Evolutionary conservation across 768 basidiomycete genomes (phyloP), one percentile per base, ranked within the genome.

Genomic region (Tephrocybe sp.): DNA sequence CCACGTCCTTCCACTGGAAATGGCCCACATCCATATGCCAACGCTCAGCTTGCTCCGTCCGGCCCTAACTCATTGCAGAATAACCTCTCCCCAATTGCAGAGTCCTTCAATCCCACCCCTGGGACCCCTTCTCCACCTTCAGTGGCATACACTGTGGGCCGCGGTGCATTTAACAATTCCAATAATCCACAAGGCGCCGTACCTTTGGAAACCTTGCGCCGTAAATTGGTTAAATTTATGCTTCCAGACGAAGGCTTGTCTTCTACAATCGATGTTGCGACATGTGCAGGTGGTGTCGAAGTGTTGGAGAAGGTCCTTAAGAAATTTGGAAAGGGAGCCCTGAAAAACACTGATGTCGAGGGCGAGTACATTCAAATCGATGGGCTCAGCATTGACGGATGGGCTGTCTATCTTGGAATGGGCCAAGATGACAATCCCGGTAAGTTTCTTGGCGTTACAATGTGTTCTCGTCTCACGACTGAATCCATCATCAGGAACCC

Each of bases 151-250:
- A 66, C 75, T 3, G 81, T 82, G 34, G 83, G 83, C 0, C 76
- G 79, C 18, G 84, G 84, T 27, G 80, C 85, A 0, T 86, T 84
- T 59, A 72, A 39, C n/a, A 43, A 73, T 41, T 68, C 77, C 2
- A 66, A 52, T 43, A 70, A 70, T 1, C 73, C 76, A 5, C 72
- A 77, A 41, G 66, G 61, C 31, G 63, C 68, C 4, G 72, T 79
- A 19, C 84, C 86, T 0, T 69, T 90, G 15, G 89, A 93, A 40
- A 91, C 95, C 53, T 72, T 95, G 46, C 78, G 89, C 39, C 77
- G 86, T 48, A 92, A 90, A 65, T 71, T 91, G 18, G 86, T 99
- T 61, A 98, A 94, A 64, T 97, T 99, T 63, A 74, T 79, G 16
- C 75, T 94, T 34, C 86, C 86, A 1, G 94, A 93, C 9, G 92